phyloP scores from a whole-genome alignment of 176 grass and related monocot species.

The Pontederia crassipes region DNA sequence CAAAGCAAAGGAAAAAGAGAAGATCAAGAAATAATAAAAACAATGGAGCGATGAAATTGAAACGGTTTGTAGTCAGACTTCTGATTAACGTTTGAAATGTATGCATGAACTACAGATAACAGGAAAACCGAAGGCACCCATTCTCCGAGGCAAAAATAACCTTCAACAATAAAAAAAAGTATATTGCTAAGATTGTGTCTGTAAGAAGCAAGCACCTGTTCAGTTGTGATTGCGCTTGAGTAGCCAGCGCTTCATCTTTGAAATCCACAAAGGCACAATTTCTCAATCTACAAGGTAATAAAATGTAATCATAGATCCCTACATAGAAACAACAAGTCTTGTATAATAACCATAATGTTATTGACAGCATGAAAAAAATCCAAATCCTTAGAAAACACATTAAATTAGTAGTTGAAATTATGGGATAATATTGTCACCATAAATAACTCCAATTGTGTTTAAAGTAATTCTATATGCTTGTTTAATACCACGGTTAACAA shows the following conservation, averaged over 20 bases:
- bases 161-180: not conserved
- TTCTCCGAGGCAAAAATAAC: not conserved
- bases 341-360: not conserved
- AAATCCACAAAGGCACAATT: constrained; percentile 95
- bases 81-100: not conserved
- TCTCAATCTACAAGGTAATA: constrained; percentile 42
- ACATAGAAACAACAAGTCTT: constrained; percentile 4
- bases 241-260: constrained; percentile 54
- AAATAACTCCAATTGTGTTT: no score
- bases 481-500: no score
- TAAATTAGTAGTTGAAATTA: not conserved
- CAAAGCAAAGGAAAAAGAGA: constrained; percentile 13
- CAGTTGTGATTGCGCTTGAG: constrained; percentile 55
- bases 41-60: not conserved
- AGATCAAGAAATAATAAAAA: not conserved
- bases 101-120: no score
- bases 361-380: not conserved
- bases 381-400: no score
- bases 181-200: not conserved
- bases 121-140: not conserved
- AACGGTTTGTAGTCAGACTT: not conserved
- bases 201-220: constrained; percentile 45
- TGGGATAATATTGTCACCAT: not conserved
- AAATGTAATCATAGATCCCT: not conserved
- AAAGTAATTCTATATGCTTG: no score